Base-by-base conservation (phyloP, 1,284 basidiomycete species). In the Moesziomyces antarcticus region DNA sequence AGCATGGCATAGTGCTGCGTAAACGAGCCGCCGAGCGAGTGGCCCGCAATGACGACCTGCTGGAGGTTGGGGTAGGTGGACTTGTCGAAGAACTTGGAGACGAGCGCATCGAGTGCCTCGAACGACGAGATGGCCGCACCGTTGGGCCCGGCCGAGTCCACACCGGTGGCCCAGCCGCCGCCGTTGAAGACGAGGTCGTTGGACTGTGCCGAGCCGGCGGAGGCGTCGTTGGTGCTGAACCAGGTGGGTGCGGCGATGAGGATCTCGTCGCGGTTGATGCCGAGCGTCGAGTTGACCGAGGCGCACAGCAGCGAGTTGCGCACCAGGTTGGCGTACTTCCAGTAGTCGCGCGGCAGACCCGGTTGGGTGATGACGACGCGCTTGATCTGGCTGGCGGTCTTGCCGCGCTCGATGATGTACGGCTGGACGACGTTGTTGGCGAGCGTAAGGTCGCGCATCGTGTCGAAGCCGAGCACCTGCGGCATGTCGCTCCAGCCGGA, bases 1-100 rank as follows among this genome's bases (percentile, higher is more conserved):
- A 80, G 51, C 68, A 83, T 75, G 21, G 82, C 77, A 22, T 83
- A 82, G 42, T 78, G 75, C 49, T 82, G 81, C 5, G 66, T 59
- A 44, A 80, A 56, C 8, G 70, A 62, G 0, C 66, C 79, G 4
- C 82, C 82, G 21, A 82, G 56, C 13, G 77, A 79, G 52, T 83
- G 82, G 3, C 82, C 82, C 1, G 66, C 80, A 21, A 83, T 51
- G 41, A 76, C 66, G 24, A 83, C 64, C 30, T 73, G 67, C 46
- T 72, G 66, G 4, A 83, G 13, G 43, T 64, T 65, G 37, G 82
- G 81, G 53, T 77, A 83, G 13, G 62, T 63, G 21, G 53, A 61
- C 58, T 69, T 66, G 73, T 82, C 73, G 33, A 78, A 60, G 52
- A 75, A 80, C 57, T 70, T 74, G 45, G 65, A 64, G 43, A 75